phyloP scores from a whole-genome alignment of 2,329 filamentous ascomycete species.

The Aspergillus flavus region DNA sequence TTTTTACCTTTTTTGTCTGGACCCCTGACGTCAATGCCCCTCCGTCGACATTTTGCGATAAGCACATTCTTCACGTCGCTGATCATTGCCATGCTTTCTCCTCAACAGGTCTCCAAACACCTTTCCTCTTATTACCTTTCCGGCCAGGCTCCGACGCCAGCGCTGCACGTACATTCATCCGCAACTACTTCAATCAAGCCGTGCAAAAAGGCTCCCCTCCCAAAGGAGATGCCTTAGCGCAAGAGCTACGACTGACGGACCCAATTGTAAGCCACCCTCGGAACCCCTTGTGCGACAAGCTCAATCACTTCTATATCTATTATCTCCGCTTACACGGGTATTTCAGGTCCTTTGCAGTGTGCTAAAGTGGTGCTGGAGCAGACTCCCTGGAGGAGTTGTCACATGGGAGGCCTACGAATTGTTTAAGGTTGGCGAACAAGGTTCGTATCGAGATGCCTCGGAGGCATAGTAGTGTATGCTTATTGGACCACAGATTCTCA shows the following conservation, averaged over 20 bases:
- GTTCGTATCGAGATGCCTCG: slow-evolving; percentile 50
- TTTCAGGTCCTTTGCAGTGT: slow-evolving; percentile 85
- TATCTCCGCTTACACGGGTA: slow-evolving; percentile 11
- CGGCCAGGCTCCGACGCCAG: slow-evolving; percentile 90
- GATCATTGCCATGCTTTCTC: slow-evolving; percentile 29
- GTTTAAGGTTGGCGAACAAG: slow-evolving; percentile 91
- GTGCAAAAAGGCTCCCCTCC: slow-evolving; percentile 60
- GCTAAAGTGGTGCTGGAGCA: slow-evolving; percentile 97
- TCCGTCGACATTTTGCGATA: slow-evolving; percentile 23
- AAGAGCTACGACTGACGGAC: slow-evolving; percentile 89
- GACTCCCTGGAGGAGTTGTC: slow-evolving; percentile 85
- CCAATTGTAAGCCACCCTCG: slow-evolving; percentile 70
- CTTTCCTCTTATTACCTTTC: slow-evolving; percentile 92
- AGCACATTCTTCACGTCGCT: slow-evolving; percentile 33
- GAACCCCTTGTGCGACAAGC: neutral
- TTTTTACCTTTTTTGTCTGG: neutral
- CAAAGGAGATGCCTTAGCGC: slow-evolving; percentile 70
- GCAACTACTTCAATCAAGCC: slow-evolving; percentile 81
- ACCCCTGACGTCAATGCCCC: slow-evolving; percentile 14
- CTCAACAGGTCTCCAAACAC: slow-evolving; percentile 74
- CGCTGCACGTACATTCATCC: slow-evolving; percentile 86
- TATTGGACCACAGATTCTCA: slow-evolving; percentile 69
- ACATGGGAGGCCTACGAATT: slow-evolving; percentile 97
- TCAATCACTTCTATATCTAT: slow-evolving; percentile 2
- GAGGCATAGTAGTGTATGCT: slow-evolving; percentile 22